phyloP scores from a whole-genome alignment of 495 filamentous ascomycete genomes.

The Parathielavia hyrcaniae region DNA sequence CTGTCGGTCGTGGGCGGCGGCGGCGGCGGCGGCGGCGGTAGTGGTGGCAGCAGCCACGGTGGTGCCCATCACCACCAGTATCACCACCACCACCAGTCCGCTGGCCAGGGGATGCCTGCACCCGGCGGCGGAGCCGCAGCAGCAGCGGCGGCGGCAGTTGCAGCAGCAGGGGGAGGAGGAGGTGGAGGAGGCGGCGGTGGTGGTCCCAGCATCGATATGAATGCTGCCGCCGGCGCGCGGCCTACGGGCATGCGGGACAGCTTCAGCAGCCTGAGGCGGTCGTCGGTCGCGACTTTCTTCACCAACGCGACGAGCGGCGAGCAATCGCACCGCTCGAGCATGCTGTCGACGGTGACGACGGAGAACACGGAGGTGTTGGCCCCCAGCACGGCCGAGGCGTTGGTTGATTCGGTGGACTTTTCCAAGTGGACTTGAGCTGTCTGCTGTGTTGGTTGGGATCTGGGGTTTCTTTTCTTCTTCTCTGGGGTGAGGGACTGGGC shows the following conservation, averaged over 20 bases:
- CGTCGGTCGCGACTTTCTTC: slow-evolving; percentile 52
- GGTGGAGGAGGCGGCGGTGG: slow-evolving; percentile 3
- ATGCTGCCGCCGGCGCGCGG: slow-evolving; percentile 25
- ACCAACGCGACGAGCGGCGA: slow-evolving; percentile 43
- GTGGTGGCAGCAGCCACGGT: background rate
- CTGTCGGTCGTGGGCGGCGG: background rate
- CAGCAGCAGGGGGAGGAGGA: slow-evolving; percentile 17
- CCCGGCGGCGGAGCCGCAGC: slow-evolving; percentile 14
- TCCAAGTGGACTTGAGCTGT: slow-evolving; percentile 50
- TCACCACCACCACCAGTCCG: slow-evolving; percentile 4
- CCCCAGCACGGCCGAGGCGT: slow-evolving; percentile 37
- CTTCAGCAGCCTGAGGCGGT: slow-evolving; percentile 44
- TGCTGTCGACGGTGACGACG: slow-evolving; percentile 44
- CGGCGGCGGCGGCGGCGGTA: background rate
- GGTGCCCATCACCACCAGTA: background rate
- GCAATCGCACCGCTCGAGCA: slow-evolving; percentile 45
- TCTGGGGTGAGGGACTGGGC: background rate
- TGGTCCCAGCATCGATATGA: slow-evolving; percentile 12
- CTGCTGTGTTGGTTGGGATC: background rate
- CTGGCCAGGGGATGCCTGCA: background rate
- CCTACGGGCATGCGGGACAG: slow-evolving; percentile 44
- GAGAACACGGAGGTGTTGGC: slow-evolving; percentile 45
- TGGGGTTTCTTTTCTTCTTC: background rate
- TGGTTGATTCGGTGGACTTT: slow-evolving; percentile 55
- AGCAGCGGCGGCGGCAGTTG: slow-evolving; percentile 5